Evolutionary conservation across 257 asterid genomes (phyloP).

Genomic region (Ballota nigra): DNA sequence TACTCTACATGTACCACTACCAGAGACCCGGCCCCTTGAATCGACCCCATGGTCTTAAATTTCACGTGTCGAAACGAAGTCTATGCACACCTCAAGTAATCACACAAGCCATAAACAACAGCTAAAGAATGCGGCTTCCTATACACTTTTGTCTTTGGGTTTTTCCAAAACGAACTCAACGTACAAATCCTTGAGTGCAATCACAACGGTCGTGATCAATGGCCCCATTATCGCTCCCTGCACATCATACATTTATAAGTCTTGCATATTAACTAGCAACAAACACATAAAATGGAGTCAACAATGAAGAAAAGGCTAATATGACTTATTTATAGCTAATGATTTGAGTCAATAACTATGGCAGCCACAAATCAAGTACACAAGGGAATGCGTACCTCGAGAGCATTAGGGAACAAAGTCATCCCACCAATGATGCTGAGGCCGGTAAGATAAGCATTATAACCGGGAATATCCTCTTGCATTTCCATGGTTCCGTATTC

Average conservation of each 20-base stretch:
- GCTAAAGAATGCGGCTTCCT: neutral
- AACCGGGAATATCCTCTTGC: conserved; percentile 83
- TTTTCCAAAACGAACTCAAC: conserved; percentile 71
- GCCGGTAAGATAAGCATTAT: conserved; percentile 83
- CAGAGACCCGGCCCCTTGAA: neutral
- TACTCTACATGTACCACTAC: conserved; percentile 23
- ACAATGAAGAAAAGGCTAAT: too few relatives aligned
- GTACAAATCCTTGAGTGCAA: conserved; percentile 74
- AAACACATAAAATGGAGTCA: neutral
- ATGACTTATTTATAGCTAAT: too few relatives aligned
- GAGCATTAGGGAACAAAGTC: conserved; percentile 83
- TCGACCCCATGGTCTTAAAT: neutral
- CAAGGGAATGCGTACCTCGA: conserved; percentile 54
- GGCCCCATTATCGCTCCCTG: conserved; percentile 99
- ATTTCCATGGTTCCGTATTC: conserved; percentile 82
- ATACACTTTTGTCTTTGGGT: conserved; percentile 36
- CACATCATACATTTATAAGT: conserved; percentile 14
- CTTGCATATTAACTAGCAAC: neutral
- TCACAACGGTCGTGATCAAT: conserved; percentile 83
- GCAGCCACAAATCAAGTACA: too few relatives aligned
- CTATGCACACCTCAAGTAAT: neutral
- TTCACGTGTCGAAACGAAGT: neutral
- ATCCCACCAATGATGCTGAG: conserved; percentile 98
- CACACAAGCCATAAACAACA: conserved; percentile 6
- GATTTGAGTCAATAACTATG: too few relatives aligned